Conservation (phyloP, 768 basidiomycete genomes). For the Butyriboletus loyo region DNA sequence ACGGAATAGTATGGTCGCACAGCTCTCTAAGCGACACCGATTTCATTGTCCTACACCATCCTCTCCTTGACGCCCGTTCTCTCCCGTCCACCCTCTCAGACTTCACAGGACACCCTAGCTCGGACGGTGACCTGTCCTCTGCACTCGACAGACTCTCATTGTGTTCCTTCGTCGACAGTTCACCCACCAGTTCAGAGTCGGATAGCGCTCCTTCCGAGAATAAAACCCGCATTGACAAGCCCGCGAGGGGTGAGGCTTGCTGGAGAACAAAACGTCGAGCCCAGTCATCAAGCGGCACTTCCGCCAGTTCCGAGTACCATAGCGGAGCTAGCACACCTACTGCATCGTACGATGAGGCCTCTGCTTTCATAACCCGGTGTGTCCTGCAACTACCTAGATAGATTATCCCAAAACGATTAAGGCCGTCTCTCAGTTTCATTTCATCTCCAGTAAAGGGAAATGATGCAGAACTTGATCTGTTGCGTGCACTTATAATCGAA, state of each 20-base stretch:
- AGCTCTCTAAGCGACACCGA: conserved; percentile 15
- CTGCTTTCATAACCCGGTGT: conserved; percentile 27
- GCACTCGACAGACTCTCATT: conserved; percentile 21
- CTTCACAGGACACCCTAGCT: neutral
- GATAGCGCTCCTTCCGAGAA: neutral
- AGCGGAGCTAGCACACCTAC: conserved; percentile 12
- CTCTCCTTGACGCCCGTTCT: conserved; percentile 14
- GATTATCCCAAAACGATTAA: neutral
- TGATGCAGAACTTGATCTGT: conserved; percentile 47
- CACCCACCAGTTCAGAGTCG: conserved; percentile 7
- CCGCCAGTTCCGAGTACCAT: conserved; percentile 5
- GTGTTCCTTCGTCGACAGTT: neutral
- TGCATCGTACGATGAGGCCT: conserved; percentile 25
- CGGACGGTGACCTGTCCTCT: conserved; percentile 12
- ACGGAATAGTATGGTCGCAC: conserved; percentile 21
- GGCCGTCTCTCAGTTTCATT: conserved; percentile 18
- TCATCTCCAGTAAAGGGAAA: conserved; percentile 15
- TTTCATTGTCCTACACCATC: conserved; percentile 24
- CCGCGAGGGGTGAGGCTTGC: neutral
- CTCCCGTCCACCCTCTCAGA: conserved; percentile 13
- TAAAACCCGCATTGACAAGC: neutral
- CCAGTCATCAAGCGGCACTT: neutral
- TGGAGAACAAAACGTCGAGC: conserved; percentile 1
- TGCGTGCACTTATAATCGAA: conserved; percentile 76
- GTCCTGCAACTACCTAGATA: neutral